Base-by-base conservation (phyloP, 805 yeast species). In the Wickerhamomyces sydowiorum region DNA sequence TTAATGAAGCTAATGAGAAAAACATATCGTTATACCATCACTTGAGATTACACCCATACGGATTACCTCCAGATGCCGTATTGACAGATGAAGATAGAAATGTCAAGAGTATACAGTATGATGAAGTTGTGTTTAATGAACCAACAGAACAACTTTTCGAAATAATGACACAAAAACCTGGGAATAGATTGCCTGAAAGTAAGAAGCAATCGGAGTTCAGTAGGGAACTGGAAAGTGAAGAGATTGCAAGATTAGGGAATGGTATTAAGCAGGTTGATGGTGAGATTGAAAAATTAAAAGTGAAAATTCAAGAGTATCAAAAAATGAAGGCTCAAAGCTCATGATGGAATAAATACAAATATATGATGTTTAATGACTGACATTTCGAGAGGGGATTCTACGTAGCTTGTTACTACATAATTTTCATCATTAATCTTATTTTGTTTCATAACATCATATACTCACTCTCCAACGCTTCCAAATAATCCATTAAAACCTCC, bases 81-180 rank as follows among this genome's bases (percentile, higher is more conserved):
- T 41, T 47, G 8, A 50, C 57, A 0, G 60, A 53, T 15, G 54
- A 54, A 31, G 61, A 62, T 38, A 56, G 60, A 4, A 65, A 70
- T 1, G 84, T 85, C 3, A 75, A 79, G 47, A 73, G 85, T 37
- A 62, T 78, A 2, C 65, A 82, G 32, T 93, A 84, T 54, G 99
- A 93, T 57, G 99, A 93, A 59, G 66, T 93, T 17, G 96, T 93
- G 2, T 93, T 93, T 58, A 87, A 85, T 59, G 99, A 93, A 61
- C 99, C 99, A 3, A 89, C 96, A 7, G 98, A 93, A 52, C 75
- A 75, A 18, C 77, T 89, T 63, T 91, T 93, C 65, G 87, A 83
- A 50, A 66, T 80, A 5, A 70, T 91, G 54, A 86, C 96, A 6
- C 61, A 70, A 30, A 73, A 75, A 45, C 91, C 95, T 5, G 69